A percentile compares a stretch with the other conserved stretches of the same genome.
Evolutionary conservation across 345 rosid species (phyloP).

Genomic region (Lepidium sativum): DNA sequence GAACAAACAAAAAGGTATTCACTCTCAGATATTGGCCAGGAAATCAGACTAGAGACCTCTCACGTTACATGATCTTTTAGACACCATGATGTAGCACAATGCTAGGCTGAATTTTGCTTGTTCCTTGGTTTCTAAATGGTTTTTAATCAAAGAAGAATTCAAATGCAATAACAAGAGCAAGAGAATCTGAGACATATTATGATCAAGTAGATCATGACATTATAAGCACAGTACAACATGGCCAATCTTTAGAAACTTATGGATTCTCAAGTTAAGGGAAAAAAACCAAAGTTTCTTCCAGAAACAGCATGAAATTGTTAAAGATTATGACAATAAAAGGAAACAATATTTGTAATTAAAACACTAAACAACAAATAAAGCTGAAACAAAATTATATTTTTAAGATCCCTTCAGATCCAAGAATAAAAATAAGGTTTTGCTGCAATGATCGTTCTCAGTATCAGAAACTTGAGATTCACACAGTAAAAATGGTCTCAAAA

Average conservation of each 20-base stretch:
- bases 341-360: too few species aligned
- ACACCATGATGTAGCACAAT: neutral
- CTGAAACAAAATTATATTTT: neutral
- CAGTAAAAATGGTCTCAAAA: neutral
- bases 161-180: neutral
- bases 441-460: neutral
- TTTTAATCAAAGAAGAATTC: neutral
- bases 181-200: neutral
- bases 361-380: too few species aligned
- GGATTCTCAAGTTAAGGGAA: neutral
- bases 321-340: neutral
- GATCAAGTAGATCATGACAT: too few species aligned
- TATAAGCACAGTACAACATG: neutral
- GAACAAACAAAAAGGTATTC: too few species aligned
- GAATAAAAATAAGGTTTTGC: neutral
- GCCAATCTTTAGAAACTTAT: neutral
- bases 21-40: neutral
- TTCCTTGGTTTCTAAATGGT: neutral
- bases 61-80: slow-evolving; percentile 1
- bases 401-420: neutral
- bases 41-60: neutral
- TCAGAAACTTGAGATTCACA: neutral
- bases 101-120: neutral
- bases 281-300: neutral
- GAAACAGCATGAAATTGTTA: too few species aligned